phyloP scores from a whole-genome alignment of 1,139 yeast genomes.

The Yarrowia galli region DNA sequence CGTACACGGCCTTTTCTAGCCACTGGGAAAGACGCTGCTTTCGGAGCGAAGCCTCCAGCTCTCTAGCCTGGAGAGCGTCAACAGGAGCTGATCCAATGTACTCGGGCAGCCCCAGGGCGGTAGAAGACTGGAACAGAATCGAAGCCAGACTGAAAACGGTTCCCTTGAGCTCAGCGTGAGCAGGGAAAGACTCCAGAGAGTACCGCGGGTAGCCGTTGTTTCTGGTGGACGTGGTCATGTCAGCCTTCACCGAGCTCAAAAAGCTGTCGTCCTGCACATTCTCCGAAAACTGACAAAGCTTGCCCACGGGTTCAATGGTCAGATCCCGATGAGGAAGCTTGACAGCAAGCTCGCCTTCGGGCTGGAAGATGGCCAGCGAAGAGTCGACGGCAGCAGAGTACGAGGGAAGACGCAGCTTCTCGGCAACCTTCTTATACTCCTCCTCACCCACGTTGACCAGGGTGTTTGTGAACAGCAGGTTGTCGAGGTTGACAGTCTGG shows the following conservation, averaged over 20 bases:
- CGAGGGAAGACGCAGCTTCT: background rate
- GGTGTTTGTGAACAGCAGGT: constrained; percentile 4
- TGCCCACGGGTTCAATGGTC: background rate
- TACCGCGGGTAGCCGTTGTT: constrained; percentile 36
- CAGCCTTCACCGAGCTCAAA: constrained; percentile 5
- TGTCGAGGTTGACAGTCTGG: constrained; percentile 12
- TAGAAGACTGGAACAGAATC: constrained; percentile 17
- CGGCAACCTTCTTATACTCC: constrained; percentile 12
- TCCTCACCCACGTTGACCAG: constrained; percentile 13
- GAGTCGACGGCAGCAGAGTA: background rate
- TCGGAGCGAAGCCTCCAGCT: constrained; percentile 4
- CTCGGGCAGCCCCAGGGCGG: background rate
- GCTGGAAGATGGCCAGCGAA: constrained; percentile 16
- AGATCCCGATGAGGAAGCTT: constrained; percentile 2
- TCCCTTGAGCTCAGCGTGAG: constrained; percentile 11
- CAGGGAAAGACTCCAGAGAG: constrained; percentile 38
- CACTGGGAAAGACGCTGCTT: constrained; percentile 15
- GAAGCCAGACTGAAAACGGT: constrained; percentile 23
- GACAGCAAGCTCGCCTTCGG: constrained; percentile 11
- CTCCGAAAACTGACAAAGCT: background rate
- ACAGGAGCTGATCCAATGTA: constrained; percentile 17
- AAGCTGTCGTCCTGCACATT: constrained; percentile 8
- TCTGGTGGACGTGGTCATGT: constrained; percentile 5
- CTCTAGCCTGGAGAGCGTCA: background rate
- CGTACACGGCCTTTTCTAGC: constrained; percentile 7